A percentile compares a stretch with the other conserved stretches of the same genome.
Evolutionary conservation across 2,329 filamentous ascomycete genomes (phyloP).

Genomic region (Fonsecaea multimorphosa): DNA sequence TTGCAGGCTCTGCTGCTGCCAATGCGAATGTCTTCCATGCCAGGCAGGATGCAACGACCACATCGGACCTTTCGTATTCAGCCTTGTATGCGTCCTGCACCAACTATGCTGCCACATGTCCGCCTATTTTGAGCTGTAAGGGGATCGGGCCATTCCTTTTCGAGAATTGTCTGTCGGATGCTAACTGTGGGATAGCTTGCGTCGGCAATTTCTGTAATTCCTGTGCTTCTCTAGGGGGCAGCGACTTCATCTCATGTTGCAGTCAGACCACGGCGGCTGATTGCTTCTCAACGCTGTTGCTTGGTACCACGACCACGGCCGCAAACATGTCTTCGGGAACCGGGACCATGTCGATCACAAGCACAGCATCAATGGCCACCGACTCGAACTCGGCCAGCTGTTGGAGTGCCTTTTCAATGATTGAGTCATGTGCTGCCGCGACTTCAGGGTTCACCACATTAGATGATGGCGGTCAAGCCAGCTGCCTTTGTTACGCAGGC

Average conservation of each 20-base stretch:
- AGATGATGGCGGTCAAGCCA: slow-evolving; percentile 14
- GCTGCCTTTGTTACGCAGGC: slow-evolving; percentile 11
- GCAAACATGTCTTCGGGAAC: neutral
- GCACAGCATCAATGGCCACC: neutral
- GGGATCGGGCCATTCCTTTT: neutral
- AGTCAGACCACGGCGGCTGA: slow-evolving; percentile 3
- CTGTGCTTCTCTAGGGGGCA: slow-evolving; percentile 9
- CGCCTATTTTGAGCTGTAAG: slow-evolving; percentile 4
- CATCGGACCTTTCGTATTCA: slow-evolving; percentile 8
- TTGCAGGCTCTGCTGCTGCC: neutral
- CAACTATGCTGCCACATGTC: slow-evolving; percentile 9
- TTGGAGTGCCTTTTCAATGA: slow-evolving; percentile 4
- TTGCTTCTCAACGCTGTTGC: slow-evolving; percentile 13
- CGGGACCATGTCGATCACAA: neutral
- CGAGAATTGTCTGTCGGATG: neutral
- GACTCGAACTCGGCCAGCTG: slow-evolving; percentile 12
- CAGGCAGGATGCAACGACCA: neutral
- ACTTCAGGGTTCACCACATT: slow-evolving; percentile 11
- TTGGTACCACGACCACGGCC: neutral
- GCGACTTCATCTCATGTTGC: slow-evolving; percentile 4
- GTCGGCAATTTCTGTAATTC: slow-evolving; percentile 11
- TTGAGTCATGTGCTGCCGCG: slow-evolving; percentile 7
- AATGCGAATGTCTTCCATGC: slow-evolving; percentile 2
- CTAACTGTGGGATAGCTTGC: slow-evolving; percentile 1
- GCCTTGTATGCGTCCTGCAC: slow-evolving; percentile 7